Percentiles rank a stretch among this genome's conserved stretches.
These are phyloP conservation scores for Iberis pinnata DNA, from an alignment of 345 rosid species.

Conservation along the genomic window DNA sequence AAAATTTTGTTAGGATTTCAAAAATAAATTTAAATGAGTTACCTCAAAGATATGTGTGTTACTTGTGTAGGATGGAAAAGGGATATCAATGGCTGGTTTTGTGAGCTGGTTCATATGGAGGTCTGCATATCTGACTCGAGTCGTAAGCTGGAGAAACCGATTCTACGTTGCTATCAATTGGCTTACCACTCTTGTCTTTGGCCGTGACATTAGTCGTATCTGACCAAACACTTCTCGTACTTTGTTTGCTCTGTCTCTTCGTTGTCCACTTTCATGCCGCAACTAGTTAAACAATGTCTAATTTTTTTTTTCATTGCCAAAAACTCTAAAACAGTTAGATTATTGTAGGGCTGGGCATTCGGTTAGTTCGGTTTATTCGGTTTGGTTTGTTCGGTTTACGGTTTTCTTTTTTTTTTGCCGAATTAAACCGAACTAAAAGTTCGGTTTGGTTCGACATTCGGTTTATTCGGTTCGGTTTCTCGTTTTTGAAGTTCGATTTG, in stretches of 20 bases:
- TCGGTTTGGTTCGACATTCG: no score
- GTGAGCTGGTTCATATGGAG: slow-evolving; percentile 93
- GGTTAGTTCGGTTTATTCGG: no score
- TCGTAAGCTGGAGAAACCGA: slow-evolving; percentile 96
- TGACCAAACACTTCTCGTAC: slow-evolving; percentile 9
- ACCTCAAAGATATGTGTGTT: neutral
- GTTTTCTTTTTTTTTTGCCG: no score
- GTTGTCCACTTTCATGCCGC: neutral
- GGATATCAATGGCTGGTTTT: slow-evolving; percentile 75
- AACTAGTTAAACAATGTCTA: neutral
- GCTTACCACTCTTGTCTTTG: slow-evolving; percentile 83
- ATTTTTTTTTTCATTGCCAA: no score
- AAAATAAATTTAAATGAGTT: no score
- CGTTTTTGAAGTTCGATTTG: no score
- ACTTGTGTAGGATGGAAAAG: slow-evolving; percentile 61
- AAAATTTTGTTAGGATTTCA: no score
- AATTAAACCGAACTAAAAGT: no score
- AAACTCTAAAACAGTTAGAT: no score
- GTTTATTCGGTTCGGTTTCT: no score
- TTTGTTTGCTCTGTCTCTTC: neutral
- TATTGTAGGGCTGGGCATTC: no score
- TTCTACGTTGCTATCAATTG: slow-evolving; percentile 91
- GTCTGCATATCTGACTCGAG: slow-evolving; percentile 92
- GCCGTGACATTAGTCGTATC: slow-evolving; percentile 85
- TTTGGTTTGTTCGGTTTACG: no score